Evolutionary conservation across 257 asterid genomes (phyloP).

Genomic region (Pogostemon cablin): DNA sequence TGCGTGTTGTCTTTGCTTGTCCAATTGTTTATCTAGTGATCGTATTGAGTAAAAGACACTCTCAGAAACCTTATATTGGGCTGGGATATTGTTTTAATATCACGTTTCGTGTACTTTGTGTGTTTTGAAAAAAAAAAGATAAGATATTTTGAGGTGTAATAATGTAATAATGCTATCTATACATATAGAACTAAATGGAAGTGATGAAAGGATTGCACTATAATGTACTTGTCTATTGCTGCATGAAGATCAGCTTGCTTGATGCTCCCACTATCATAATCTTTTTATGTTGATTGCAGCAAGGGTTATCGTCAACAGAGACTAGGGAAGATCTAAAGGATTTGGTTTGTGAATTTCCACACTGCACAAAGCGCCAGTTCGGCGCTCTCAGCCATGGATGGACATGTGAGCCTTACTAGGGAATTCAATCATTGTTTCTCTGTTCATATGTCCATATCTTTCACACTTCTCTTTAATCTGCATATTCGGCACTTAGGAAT

Average conservation of each 20-base stretch:
- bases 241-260: neutral
- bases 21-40: no score
- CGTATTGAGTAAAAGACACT: no score
- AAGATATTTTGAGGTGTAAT: neutral
- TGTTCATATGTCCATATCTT: neutral
- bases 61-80: no score
- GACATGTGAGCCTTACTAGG: slow-evolving; percentile 55
- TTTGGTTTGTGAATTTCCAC: slow-evolving; percentile 71
- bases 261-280: neutral
- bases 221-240: neutral
- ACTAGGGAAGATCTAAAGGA: slow-evolving; percentile 76
- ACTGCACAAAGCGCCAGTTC: slow-evolving; percentile 56
- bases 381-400: slow-evolving; percentile 84
- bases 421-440: neutral
- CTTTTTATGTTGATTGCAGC: slow-evolving; percentile 44
- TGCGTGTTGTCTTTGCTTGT: no score
- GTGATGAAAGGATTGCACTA: neutral
- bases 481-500: slow-evolving; percentile 36
- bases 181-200: neutral
- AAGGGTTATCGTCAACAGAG: slow-evolving; percentile 71
- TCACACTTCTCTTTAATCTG: neutral
- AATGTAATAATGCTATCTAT: neutral
- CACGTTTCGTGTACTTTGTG: neutral
- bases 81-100: neutral
- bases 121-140: neutral